A percentile compares a stretch with the other conserved stretches of the same genome.
phyloP scores from a whole-genome alignment of 805 yeast genomes.

The Monosporozyma solicola region DNA sequence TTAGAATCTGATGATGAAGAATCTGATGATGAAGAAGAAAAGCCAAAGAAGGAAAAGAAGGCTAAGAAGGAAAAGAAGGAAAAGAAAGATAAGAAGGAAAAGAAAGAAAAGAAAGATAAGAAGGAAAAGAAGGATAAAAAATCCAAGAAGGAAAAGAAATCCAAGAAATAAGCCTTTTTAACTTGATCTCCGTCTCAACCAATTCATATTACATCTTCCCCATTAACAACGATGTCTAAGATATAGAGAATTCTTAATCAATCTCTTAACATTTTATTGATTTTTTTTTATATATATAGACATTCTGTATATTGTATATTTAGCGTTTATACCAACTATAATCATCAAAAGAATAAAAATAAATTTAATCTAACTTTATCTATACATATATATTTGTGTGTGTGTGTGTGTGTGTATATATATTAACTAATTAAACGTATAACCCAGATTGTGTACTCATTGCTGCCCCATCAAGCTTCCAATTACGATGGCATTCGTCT shows the following conservation, averaged over 20 bases:
- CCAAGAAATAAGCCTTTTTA: slow-evolving; percentile 27
- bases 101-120: slow-evolving; percentile 42
- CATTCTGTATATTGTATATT: slow-evolving; percentile 24
- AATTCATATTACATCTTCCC: slow-evolving; percentile 1
- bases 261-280: neutral
- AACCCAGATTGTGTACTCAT: slow-evolving; percentile 28
- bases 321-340: slow-evolving; percentile 12
- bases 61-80: slow-evolving; percentile 41
- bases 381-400: neutral
- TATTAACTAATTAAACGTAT: slow-evolving; percentile 12
- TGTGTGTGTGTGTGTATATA: neutral
- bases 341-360: slow-evolving; percentile 2
- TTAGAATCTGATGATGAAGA: slow-evolving; percentile 30
- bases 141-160: slow-evolving; percentile 40
- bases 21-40: slow-evolving; percentile 23
- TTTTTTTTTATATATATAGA: slow-evolving; percentile 3
- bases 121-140: slow-evolving; percentile 43
- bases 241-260: neutral
- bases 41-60: slow-evolving; percentile 33
- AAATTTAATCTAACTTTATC: neutral
- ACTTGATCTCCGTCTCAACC: neutral
- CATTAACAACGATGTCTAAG: neutral
- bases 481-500: slow-evolving; percentile 22
- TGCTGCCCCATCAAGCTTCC: slow-evolving; percentile 25
- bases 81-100: slow-evolving; percentile 43